Percentiles rank a stretch among this genome's conserved stretches.
Conservation (phyloP, 176 grass and related monocot species). For the Bromus sterilis region DNA sequence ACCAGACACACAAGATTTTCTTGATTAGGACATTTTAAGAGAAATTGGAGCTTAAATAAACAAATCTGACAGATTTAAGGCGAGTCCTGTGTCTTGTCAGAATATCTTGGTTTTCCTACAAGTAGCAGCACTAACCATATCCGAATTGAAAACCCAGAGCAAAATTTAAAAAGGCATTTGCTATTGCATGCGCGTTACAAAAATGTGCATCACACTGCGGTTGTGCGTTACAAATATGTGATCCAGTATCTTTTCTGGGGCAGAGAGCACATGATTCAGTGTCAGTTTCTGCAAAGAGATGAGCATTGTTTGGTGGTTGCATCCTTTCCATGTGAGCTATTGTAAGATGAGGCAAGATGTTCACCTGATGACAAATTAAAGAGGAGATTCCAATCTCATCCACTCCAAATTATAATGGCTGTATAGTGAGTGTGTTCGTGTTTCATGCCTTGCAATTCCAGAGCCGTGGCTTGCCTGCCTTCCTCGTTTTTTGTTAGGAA, state of each 20-base stretch:
- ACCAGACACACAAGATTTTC: not conserved
- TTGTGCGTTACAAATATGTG: not conserved
- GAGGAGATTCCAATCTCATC: not conserved
- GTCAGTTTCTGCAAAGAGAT: not conserved
- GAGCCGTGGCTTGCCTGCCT: not conserved
- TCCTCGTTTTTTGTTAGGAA: not conserved
- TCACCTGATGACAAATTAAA: not conserved
- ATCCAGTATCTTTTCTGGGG: not conserved
- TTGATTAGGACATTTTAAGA: not conserved
- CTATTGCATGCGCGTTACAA: not conserved
- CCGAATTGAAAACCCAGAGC: not conserved
- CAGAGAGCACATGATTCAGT: not conserved
- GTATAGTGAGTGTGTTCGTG: not conserved
- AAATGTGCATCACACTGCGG: not conserved
- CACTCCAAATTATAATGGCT: not conserved
- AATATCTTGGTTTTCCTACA: not conserved
- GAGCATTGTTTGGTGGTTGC: not conserved
- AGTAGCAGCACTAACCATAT: not conserved
- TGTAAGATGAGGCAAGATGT: not conserved
- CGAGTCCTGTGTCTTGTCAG: not conserved
- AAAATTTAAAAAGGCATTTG: not conserved
- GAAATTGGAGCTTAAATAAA: not conserved
- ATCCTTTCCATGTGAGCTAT: not conserved
- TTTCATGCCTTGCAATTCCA: not conserved
- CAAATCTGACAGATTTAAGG: not conserved